Evolutionary conservation across 2,329 filamentous ascomycete species (phyloP).

Genomic region (Lomentospora prolificans): DNA sequence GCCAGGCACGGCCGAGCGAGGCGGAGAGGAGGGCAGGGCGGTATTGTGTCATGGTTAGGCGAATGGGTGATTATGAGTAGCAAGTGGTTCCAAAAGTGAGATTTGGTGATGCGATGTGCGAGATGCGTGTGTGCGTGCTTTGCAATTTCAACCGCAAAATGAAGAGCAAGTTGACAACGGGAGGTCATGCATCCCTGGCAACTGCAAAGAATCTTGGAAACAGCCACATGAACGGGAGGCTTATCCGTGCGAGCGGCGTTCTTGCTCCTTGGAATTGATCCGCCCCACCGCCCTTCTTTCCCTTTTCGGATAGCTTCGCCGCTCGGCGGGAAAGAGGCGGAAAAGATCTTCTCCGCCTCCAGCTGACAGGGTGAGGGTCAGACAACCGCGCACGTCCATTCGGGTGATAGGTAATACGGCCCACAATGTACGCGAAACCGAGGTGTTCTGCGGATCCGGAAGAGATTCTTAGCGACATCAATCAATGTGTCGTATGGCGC

Average conservation of each 20-base stretch:
- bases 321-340: background rate
- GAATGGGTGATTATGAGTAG: no score
- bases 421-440: no score
- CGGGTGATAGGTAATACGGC: background rate
- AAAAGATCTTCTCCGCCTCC: background rate
- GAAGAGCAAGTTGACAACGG: no score
- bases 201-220: no score
- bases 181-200: no score
- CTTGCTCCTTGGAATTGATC: background rate
- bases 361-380: background rate
- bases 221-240: no score
- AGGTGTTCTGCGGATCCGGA: no score
- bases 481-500: no score
- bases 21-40: slow-evolving; percentile 57
- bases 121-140: background rate
- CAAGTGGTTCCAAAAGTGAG: no score
- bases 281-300: background rate
- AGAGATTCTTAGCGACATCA: no score
- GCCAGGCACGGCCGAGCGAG: slow-evolving; percentile 61
- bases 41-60: background rate
- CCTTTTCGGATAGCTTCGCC: background rate
- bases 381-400: background rate
- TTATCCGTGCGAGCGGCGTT: no score
- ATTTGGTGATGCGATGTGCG: no score
- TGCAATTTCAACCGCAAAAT: background rate